Evolutionary conservation across 73 alveolate genomes (phyloP).

Genomic region (Blepharisma japonicum): DNA sequence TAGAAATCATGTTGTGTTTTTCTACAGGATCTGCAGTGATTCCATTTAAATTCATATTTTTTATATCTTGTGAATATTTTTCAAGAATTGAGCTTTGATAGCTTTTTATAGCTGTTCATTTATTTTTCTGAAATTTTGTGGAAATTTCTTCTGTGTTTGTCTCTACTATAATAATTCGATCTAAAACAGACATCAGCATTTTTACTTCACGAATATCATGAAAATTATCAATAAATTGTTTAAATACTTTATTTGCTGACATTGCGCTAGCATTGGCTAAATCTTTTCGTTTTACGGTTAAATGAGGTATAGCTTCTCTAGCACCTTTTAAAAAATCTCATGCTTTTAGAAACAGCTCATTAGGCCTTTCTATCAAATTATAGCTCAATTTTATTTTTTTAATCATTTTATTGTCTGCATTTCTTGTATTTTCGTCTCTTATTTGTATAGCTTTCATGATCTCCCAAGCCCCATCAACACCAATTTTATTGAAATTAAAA

Average conservation of each 20-base stretch:
- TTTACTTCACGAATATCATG: background rate
- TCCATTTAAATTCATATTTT: too few relatives aligned
- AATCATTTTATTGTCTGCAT: background rate
- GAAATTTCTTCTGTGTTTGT: background rate
- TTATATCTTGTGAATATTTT: too few relatives aligned
- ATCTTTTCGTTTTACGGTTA: background rate
- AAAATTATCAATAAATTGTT: background rate
- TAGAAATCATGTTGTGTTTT: too few relatives aligned
- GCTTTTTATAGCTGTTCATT: too few relatives aligned
- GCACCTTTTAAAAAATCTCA: background rate
- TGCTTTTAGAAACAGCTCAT: slow-evolving; percentile 25
- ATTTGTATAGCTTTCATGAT: background rate
- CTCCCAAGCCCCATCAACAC: slow-evolving; percentile 31
- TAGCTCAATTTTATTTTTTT: background rate
- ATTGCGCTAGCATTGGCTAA: background rate
- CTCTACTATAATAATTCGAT: background rate
- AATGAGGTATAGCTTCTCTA: background rate
- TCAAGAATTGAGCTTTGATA: too few relatives aligned
- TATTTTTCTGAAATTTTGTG: too few relatives aligned
- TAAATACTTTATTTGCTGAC: background rate
- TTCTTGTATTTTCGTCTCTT: slow-evolving; percentile 20
- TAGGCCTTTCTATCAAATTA: slow-evolving; percentile 4
- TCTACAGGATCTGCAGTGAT: too few relatives aligned
- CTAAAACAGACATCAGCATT: background rate
- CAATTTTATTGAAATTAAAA: slow-evolving; percentile 15